Evolutionary conservation across 108 stramenopile species (phyloP), one percentile per base, ranked within the genome.

Genomic region (Nitzschia sp.): DNA sequence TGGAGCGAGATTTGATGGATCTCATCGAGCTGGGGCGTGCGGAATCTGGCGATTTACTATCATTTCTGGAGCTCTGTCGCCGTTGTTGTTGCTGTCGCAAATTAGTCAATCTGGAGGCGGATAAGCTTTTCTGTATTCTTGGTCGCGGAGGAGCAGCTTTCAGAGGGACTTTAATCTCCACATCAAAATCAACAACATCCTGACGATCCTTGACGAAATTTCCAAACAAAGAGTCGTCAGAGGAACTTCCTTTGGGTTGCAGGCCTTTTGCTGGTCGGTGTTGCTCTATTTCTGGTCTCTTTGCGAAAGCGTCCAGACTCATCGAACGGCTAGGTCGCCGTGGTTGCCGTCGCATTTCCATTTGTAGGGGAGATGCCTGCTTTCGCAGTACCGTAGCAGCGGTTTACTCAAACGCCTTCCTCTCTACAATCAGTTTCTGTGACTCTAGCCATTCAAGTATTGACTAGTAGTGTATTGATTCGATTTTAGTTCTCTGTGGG

Each of bases 181-280:
- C 53, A 8, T 6, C 53, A 8, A 24, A 18, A 54, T 54, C 53
- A 42, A 42, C 11, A 23, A n/a, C n/a, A n/a, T n/a, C n/a, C n/a
- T 54, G 53, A 17, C 53, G 6, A 19, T 5, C 18, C 23, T 54
- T 54, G 53, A 54, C 53, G 23, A 54, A 54, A 6, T 54, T 54
- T 8, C 53, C 53, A 54, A 54, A 54, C 53, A 54, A 54, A n/a
- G 53, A 54, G 5, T 54, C 53, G 53, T 54, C 53, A 6, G n/a
- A n/a, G n/a, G 53, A 5, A 54, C 38, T 42, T 8, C 15, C 38
- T 11, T 15, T 42, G 8, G 38, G 11, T 15, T 42, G 38, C 11
- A 42, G 8, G 38, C 38, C 38, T 42, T n/a, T n/a, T n/a, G n/a
- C n/a, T n/a, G n/a, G n/a, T n/a, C n/a, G n/a, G n/a, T n/a, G n/a